Evolutionary conservation across 257 asterid genomes (phyloP), one percentile per base, ranked within the genome.

Genomic region (Ajuga chamaepitys): DNA sequence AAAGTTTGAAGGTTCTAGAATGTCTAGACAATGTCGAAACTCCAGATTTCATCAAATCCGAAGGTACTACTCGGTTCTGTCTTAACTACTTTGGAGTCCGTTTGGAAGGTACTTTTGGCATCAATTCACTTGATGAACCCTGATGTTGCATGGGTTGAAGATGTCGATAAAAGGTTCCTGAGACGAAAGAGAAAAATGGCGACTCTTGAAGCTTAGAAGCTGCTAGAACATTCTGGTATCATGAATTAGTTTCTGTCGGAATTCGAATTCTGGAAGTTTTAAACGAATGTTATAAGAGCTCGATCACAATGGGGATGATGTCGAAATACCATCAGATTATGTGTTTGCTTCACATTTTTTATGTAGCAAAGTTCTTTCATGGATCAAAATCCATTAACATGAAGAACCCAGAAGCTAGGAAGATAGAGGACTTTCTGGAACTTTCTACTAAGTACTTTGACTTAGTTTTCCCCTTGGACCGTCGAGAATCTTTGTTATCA

Each of bases 81-180:
- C 51, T 77, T 59, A 58, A 56, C 30, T 85, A 76, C 73, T 85
- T 85, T 64, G 95, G 95, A 11, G 80, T 84, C 68, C 79, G 80
- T 72, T 63, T 58, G 9, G 6, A 42, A 0, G 52, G 74, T 47
- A 38, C 68, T 47, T 2, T n/a, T 0, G 75, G 58, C 24, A 58
- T 11, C 9, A 24, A 51, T 34, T 70, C 52, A 66, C 4, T 56
- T 88, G 75, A 14, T 83, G 75, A 81, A 74, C n/a, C 85, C 87
- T 3, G 66, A 73, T 22, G 83, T 91, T 18, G 71, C 80, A 5
- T 88, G 94, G 94, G 80, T 68, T 12, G 66, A 24, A 42, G 72
- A 67, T 47, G 67, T 71, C 38, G 76, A 79, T 34, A 8, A 42
- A 37, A 53, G 60, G 58, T 81, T 66, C 50, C 5, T 71, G 6